Percentiles rank a stretch among this genome's conserved stretches.
Evolutionary conservation across 1,284 basidiomycete genomes (phyloP).

Genomic region (Ustilago hordei): DNA sequence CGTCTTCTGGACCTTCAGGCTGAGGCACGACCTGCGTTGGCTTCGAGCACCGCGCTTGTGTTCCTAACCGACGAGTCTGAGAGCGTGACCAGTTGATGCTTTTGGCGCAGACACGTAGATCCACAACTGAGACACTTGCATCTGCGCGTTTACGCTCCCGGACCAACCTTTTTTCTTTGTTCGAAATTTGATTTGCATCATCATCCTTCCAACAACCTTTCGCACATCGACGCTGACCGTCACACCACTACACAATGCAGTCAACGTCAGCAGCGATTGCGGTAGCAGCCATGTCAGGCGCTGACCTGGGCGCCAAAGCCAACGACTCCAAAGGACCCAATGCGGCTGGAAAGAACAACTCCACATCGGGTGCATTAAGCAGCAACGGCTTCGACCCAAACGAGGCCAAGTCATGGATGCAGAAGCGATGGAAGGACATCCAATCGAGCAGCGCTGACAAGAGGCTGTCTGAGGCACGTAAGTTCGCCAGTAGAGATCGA

Average conservation of each 20-base stretch:
- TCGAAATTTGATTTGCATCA: background rate
- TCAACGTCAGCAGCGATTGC: constrained; percentile 47
- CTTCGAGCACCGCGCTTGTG: too few relatives aligned
- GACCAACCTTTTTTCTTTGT: constrained; percentile 9
- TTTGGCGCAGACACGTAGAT: background rate
- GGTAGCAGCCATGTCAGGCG: constrained; percentile 39
- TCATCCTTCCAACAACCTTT: background rate
- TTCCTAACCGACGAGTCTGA: too few relatives aligned
- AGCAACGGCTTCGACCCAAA: constrained; percentile 36
- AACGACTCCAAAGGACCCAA: constrained; percentile 40
- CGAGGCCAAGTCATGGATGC: constrained; percentile 44
- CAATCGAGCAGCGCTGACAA: constrained; percentile 24
- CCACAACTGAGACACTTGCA: constrained; percentile 5
- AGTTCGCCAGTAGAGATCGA: constrained; percentile 10
- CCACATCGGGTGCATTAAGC: constrained; percentile 7
- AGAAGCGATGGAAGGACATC: constrained; percentile 38
- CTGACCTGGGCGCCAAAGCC: constrained; percentile 39
- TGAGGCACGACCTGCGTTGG: background rate
- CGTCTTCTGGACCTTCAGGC: too few relatives aligned
- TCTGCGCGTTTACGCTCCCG: constrained; percentile 8
- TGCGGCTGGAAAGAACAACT: constrained; percentile 22
- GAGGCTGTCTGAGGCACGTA: constrained; percentile 28
- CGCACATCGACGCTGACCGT: background rate
- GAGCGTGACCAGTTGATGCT: background rate
- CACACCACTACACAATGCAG: constrained; percentile 25